Conservation (phyloP, 768 basidiomycete species). For the Boletus pseudopeckii region DNA sequence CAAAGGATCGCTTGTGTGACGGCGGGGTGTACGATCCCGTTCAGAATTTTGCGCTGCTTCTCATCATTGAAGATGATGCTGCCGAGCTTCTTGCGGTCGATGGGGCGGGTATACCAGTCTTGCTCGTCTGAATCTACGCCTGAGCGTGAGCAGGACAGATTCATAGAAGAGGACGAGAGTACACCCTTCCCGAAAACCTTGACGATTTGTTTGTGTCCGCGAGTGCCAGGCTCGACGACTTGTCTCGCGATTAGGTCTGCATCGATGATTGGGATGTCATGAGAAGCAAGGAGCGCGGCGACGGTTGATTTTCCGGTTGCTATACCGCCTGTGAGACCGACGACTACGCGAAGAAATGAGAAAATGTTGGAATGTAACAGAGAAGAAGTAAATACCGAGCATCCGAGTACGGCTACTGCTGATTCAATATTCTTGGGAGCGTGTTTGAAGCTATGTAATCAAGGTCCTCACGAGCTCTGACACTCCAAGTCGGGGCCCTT, state of each 20-base stretch:
- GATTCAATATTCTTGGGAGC: too few species aligned
- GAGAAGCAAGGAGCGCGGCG: slow-evolving; percentile 63
- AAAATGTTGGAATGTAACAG: background rate
- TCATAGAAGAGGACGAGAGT: slow-evolving; percentile 37
- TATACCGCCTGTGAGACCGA: slow-evolving; percentile 95
- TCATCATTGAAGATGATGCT: slow-evolving; percentile 80
- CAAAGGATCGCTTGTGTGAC: slow-evolving; percentile 77
- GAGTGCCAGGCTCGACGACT: slow-evolving; percentile 82
- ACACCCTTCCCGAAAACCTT: slow-evolving; percentile 68
- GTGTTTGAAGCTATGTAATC: too few species aligned
- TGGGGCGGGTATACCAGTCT: slow-evolving; percentile 49
- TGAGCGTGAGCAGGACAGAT: background rate
- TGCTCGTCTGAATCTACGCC: background rate
- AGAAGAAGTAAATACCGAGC: slow-evolving; percentile 15
- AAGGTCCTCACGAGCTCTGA: too few species aligned
- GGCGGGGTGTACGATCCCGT: slow-evolving; percentile 86
- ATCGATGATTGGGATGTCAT: slow-evolving; percentile 81
- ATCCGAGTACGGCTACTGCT: slow-evolving; percentile 8
- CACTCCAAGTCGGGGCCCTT: background rate
- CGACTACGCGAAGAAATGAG: slow-evolving; percentile 47
- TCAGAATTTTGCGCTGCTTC: slow-evolving; percentile 65
- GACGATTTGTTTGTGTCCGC: slow-evolving; percentile 64
- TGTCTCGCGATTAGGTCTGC: slow-evolving; percentile 86
- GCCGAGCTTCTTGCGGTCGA: slow-evolving; percentile 84
- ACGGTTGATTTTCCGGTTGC: slow-evolving; percentile 97